Base-by-base conservation (phyloP, 768 basidiomycete genomes). In the Phaeolepiota aurea region DNA sequence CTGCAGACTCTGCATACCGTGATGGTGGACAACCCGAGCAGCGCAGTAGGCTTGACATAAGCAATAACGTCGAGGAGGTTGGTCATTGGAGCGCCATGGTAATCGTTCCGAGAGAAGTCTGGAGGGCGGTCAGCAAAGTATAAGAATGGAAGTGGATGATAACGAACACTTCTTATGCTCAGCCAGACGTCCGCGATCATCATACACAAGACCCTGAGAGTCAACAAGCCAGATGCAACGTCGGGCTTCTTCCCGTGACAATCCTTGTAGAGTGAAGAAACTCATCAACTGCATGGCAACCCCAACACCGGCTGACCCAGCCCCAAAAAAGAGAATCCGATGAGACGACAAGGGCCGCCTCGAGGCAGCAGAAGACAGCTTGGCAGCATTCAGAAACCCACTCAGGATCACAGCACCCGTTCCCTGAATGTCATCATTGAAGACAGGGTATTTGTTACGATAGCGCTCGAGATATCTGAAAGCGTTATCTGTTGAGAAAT, bases 341-440 rank as follows among this genome's bases (percentile, higher is more conserved):
- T 94, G 92, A 20, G 80, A 75, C 22, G 67, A 64, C 30, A 90
- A 64, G 5, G 84, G 72, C 5, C 64, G 61, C 3, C 81, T 81
- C n/a, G 82, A 82, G 2, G 82, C 83, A 3, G 65, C 73, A 14
- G 79, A 78, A 0, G 86, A 74, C 25, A 90, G 68, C 46, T 77
- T 79, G 16, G 88, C 87, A 28, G 92, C 93, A 50, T 89, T 90
- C 52, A 92, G 57, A 65, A 94, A 83, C 3, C 93, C 93, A 39
- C 82, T 82, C 38, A 97, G 78, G 28, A 94, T 85, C 50, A 94
- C 91, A 20, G 88, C 87, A 14, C 91, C 92, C 2, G 92, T 97
- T 21, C 76, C 82, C 55, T 91, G 88, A 48, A 92, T 89, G 54
- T 93, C 89, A 49, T 94, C 90, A 55, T 91, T 91, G 70, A 91